Evolutionary conservation across 78 protist genomes (phyloP).

Genomic region (Mastigamoeba balamuthi): DNA sequence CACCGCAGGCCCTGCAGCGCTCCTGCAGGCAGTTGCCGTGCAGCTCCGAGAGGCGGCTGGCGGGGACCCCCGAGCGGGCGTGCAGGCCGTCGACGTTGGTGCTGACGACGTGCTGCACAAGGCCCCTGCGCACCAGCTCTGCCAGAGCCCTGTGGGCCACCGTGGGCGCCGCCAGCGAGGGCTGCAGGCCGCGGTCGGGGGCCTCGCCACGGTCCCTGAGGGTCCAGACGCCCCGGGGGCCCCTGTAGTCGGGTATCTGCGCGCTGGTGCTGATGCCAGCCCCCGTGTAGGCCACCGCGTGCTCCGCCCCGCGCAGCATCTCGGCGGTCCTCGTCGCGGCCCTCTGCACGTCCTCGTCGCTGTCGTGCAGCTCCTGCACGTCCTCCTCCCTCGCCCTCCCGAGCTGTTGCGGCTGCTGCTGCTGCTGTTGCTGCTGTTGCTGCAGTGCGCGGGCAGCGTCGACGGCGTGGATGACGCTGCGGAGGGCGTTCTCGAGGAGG

Average conservation of each 20-base stretch:
- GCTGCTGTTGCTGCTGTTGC: too few species aligned
- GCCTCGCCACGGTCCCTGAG: background rate
- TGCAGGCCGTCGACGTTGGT: constrained; percentile 1
- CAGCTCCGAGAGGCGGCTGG: background rate
- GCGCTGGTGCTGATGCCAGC: constrained; percentile 46
- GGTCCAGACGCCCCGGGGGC: constrained; percentile 47
- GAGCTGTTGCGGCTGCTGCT: too few species aligned
- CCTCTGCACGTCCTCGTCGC: too few species aligned
- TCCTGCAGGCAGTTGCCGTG: too few species aligned
- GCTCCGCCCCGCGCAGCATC: too few species aligned
- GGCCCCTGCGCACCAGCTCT: background rate
- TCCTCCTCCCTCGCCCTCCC: too few species aligned
- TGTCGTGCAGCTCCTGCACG: too few species aligned
- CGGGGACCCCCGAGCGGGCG: constrained; percentile 1
- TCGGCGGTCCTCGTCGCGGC: too few species aligned
- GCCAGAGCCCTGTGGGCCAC: constrained; percentile 2
- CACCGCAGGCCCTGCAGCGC: too few species aligned
- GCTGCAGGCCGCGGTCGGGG: background rate
- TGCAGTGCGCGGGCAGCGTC: too few species aligned
- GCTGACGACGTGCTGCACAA: background rate
- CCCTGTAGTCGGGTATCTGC: constrained; percentile 43
- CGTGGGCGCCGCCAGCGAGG: background rate
- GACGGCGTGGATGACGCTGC: too few species aligned
- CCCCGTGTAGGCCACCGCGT: background rate
- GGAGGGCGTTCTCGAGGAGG: too few species aligned